Evolutionary conservation across 176 grass and related monocot species (phyloP), one percentile per base, ranked within the genome.

Genomic region (Musa schizocarpa): DNA sequence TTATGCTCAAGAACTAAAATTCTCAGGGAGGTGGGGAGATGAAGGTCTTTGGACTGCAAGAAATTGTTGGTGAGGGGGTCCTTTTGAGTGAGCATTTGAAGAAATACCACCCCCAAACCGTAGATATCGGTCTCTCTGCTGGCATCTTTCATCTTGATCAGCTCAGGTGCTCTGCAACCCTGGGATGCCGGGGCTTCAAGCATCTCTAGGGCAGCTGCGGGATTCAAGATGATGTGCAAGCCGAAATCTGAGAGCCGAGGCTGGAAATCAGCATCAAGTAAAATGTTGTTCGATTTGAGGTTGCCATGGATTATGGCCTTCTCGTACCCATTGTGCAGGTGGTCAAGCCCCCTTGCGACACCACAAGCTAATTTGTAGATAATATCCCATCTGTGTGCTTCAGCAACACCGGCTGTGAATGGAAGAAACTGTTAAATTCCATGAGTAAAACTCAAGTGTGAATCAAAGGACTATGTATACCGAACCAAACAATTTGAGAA

Each of bases 261-360:
- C 84, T 92, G 89, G 77, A 89, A 86, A 86, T 96, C 87, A 23
- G 84, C 83, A 34, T 96, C 92, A 17, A 96, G 89, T 79, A 96
- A 83, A 48, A 96, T 83, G 56, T 96, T 96, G 53, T 92, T 96
- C 13, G 89, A 79, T 80, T 96, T 92, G 5, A 96, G 92, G 85
- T 92, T 92, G 62, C 92, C 92, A 56, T 96, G 92, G 24, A 92
- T 73, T 67, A 92, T 85, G 9, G 85, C 86, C 55, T 87, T 96
- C 34, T 77, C 87, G 52, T 83, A 85, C 49, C 80, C 83, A 50
- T 81, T 80, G 83, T 96, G 92, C 43, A 96, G 92, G 78, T 92
- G 87, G 76, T 89, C 92, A 54, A 96, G 80, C 69, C 92, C 92
- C 82, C 87, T 92, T 54, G 82, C 87, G 65, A 96, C 89, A 71